These are phyloP conservation scores for Candida maris DNA, from an alignment of 805 yeast species.

Conservation along the genomic window DNA sequence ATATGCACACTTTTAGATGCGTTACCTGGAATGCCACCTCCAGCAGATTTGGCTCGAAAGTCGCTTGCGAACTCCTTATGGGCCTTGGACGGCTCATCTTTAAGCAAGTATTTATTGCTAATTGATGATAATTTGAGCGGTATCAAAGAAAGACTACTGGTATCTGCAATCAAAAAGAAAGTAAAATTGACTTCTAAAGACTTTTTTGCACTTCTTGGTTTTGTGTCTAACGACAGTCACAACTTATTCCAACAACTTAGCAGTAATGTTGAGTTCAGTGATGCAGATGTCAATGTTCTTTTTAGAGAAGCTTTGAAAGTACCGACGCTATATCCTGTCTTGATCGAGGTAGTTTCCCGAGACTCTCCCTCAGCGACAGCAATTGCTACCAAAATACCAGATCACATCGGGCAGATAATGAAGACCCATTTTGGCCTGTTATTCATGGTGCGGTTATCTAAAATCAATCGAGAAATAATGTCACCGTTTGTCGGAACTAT, in stretches of 20 bases:
- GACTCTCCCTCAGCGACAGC: not conserved
- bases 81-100: slow-evolving; percentile 12
- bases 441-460: slow-evolving; percentile 3
- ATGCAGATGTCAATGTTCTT: not conserved
- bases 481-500: not conserved
- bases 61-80: slow-evolving; percentile 19
- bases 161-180: slow-evolving; percentile 1
- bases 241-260: slow-evolving; percentile 1
- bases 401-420: not conserved
- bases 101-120: slow-evolving; percentile 4
- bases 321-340: not conserved
- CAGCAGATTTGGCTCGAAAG: slow-evolving; percentile 1
- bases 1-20: slow-evolving; percentile 1
- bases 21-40: not conserved
- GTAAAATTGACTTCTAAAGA: slow-evolving; percentile 1
- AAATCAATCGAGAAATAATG: not conserved
- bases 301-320: not conserved
- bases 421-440: slow-evolving; percentile 2
- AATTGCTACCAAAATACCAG: not conserved
- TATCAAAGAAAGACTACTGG: slow-evolving; percentile 3
- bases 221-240: not conserved
- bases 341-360: not conserved
- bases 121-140: not conserved
- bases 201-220: slow-evolving; percentile 2
- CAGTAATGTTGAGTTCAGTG: not conserved